Evolutionary conservation across 1,139 yeast genomes (phyloP).

Genomic region (Insectozyma bohioensis): DNA sequence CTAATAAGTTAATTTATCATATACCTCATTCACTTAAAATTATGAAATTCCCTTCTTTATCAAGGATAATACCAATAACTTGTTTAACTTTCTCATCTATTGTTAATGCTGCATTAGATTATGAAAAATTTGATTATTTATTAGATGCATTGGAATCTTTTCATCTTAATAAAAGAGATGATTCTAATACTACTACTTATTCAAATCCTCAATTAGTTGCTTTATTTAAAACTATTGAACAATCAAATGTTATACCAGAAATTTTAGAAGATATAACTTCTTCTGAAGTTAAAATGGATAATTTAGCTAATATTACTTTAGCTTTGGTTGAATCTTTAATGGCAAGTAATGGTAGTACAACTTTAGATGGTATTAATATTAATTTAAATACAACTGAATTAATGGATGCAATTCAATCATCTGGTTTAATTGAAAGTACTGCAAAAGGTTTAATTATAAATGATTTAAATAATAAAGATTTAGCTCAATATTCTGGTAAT

Average conservation of each 20-base stretch:
- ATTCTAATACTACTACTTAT: slow-evolving; percentile 5
- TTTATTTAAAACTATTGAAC: slow-evolving; percentile 23
- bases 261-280: slow-evolving; percentile 31
- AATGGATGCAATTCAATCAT: slow-evolving; percentile 17
- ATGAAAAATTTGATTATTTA: slow-evolving; percentile 8
- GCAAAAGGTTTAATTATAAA: slow-evolving; percentile 27
- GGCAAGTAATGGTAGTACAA: slow-evolving; percentile 35
- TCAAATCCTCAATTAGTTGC: slow-evolving; percentile 19
- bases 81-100: too few species aligned
- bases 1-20: too few species aligned
- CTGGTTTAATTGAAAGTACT: slow-evolving; percentile 29
- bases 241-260: slow-evolving; percentile 31
- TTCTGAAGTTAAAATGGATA: slow-evolving; percentile 19
- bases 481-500: slow-evolving; percentile 28
- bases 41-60: too few species aligned
- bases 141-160: slow-evolving; percentile 8
- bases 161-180: slow-evolving; percentile 19
- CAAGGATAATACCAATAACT: too few species aligned
- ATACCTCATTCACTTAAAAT: too few species aligned
- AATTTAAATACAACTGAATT: slow-evolving; percentile 23
- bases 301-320: slow-evolving; percentile 20
- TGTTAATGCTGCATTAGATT: slow-evolving; percentile 6
- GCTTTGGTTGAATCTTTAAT: slow-evolving; percentile 5
- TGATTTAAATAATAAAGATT: slow-evolving; percentile 26
- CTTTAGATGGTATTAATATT: slow-evolving; percentile 37